These are phyloP conservation scores for Fonsecaea multimorphosa DNA, from an alignment of 2,329 filamentous ascomycete species.

Conservation along the genomic window DNA sequence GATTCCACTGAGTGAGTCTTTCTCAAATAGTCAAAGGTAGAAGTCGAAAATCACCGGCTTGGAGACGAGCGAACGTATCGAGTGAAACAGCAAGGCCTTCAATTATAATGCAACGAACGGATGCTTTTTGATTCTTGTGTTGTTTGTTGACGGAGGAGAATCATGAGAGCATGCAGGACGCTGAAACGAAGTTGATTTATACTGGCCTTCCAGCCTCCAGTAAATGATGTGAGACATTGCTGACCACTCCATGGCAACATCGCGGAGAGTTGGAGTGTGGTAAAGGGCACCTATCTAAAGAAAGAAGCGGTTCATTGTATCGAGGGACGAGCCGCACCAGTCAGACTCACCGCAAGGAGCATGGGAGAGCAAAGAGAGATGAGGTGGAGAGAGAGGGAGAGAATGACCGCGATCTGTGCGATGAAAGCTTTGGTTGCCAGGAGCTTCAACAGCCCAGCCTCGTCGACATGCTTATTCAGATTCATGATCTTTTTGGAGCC, in stretches of 20 bases:
- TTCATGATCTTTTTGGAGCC: neutral
- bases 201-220: neutral
- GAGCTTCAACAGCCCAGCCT: constrained; percentile 1
- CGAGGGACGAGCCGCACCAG: neutral
- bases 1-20: neutral
- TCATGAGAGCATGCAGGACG: neutral
- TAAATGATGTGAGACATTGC: constrained; percentile 20
- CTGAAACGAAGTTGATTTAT: constrained; percentile 3
- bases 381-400: neutral
- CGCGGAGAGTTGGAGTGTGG: neutral
- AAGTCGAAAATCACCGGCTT: neutral
- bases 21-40: neutral
- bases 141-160: neutral
- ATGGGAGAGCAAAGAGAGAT: neutral
- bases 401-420: constrained; percentile 13
- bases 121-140: constrained; percentile 1
- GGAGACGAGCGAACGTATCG: neutral
- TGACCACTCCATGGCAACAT: constrained; percentile 15
- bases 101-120: constrained; percentile 3
- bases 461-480: neutral
- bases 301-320: neutral
- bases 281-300: neutral
- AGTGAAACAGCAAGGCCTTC: neutral
- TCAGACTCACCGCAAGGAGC: neutral
- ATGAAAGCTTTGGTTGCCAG: neutral